These are phyloP conservation scores for Sporothrix pseudoabietina DNA, from an alignment of 2,329 filamentous ascomycete species.

Conservation along the genomic window DNA sequence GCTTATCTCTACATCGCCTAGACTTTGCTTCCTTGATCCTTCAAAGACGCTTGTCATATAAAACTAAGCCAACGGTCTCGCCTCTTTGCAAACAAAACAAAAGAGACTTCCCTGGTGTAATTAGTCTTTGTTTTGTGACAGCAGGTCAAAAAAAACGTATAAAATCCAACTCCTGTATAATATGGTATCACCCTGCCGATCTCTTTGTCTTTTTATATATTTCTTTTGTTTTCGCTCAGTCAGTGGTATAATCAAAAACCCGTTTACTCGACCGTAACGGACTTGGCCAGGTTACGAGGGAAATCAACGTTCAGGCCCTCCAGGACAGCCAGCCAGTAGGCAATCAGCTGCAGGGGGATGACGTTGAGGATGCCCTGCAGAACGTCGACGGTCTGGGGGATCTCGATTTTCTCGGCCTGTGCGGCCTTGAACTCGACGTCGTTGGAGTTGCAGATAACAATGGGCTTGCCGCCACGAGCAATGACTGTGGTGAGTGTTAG, in stretches of 20 bases:
- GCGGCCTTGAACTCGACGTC: conserved; percentile 87
- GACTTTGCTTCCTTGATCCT: conserved; percentile 7
- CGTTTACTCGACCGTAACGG: conserved; percentile 91
- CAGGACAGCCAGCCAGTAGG: conserved; percentile 96
- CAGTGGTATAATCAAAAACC: not conserved
- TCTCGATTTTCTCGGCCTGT: conserved; percentile 95
- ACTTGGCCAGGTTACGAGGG: conserved; percentile 98
- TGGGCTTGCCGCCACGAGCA: conserved; percentile 91
- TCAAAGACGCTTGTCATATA: conserved; percentile 1
- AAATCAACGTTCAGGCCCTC: conserved; percentile 98
- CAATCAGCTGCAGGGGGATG: conserved; percentile 94
- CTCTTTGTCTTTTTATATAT: not conserved
- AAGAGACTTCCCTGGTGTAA: not conserved
- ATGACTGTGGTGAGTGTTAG: conserved; percentile 63
- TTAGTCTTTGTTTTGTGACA: conserved; percentile 2
- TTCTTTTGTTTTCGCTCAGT: not conserved
- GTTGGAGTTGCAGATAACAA: conserved; percentile 93
- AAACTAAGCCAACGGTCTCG: not conserved
- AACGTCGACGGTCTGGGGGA: conserved; percentile 91
- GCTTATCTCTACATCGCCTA: conserved; percentile 13
- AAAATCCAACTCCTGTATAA: conserved; percentile 22
- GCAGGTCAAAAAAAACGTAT: conserved; percentile 3
- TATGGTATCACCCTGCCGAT: conserved; percentile 19
- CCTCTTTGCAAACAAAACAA: not conserved
- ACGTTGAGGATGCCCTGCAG: conserved; percentile 98